Percentiles rank a stretch among this genome's conserved stretches.
phyloP scores from a whole-genome alignment of 257 asterid genomes.

The Eustoma russellianum region DNA sequence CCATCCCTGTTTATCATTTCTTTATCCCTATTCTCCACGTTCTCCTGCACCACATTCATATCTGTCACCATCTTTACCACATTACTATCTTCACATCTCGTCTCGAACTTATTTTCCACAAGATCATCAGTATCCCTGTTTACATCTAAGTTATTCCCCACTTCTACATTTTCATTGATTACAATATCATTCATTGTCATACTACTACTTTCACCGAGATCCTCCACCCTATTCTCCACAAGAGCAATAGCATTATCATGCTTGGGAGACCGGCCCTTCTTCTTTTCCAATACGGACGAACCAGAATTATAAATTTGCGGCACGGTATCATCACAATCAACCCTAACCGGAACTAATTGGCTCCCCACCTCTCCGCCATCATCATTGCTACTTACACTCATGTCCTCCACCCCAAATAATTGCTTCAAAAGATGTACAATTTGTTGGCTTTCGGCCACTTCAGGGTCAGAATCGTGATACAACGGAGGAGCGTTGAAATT shows the following conservation, averaged over 20 bases:
- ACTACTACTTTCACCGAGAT: too few relatives aligned
- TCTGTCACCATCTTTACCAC: conserved; percentile 7
- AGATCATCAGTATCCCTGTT: too few relatives aligned
- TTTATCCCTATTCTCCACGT: conserved; percentile 34
- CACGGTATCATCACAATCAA: conserved; percentile 34
- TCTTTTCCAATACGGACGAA: conserved; percentile 32
- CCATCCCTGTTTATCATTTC: conserved; percentile 49
- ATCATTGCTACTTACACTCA: conserved; percentile 8
- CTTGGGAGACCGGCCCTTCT: conserved; percentile 49
- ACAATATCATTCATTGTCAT: too few relatives aligned
- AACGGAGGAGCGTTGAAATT: conserved; percentile 12
- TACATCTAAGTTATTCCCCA: too few relatives aligned
- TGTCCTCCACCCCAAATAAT: conserved; percentile 32
- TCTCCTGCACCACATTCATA: conserved; percentile 23
- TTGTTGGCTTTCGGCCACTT: conserved; percentile 28
- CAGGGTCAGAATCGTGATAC: conserved; percentile 33
- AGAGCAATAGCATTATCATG: conserved; percentile 9
- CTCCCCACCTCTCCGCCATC: conserved; percentile 7
- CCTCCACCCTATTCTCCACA: background rate
- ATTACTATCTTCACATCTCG: conserved; percentile 2
- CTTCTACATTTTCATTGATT: too few relatives aligned
- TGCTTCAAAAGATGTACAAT: conserved; percentile 48
- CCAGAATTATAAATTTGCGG: conserved; percentile 6
- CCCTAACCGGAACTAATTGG: conserved; percentile 33
- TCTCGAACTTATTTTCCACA: conserved; percentile 4